Conservation (phyloP, 78 protist genomes). For the Bigelowiella natans region DNA sequence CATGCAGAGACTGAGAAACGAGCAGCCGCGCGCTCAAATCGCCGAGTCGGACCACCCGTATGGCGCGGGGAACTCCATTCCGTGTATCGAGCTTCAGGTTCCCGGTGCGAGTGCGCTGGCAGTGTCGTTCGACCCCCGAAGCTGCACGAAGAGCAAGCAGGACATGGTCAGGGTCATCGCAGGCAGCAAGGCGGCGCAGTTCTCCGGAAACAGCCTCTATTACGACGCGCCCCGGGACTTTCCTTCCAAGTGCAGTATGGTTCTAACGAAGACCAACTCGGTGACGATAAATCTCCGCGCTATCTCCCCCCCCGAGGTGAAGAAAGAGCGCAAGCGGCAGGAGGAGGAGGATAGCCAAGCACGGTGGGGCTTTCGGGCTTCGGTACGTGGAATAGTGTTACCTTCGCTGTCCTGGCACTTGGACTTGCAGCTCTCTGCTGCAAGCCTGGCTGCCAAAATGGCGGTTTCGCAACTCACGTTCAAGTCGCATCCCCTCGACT, state of each 20-base stretch:
- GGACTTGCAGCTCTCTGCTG: background rate
- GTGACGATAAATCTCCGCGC: background rate
- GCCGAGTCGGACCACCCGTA: background rate
- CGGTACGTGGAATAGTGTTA: background rate
- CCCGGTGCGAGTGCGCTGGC: background rate
- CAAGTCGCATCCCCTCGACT: background rate
- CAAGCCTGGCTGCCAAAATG: background rate
- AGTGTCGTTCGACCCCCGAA: background rate
- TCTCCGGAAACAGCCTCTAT: no score
- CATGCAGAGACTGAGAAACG: background rate
- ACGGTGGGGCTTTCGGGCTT: background rate
- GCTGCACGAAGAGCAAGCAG: no score
- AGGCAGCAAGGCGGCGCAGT: no score
- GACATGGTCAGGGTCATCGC: no score
- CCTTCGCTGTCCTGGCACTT: background rate
- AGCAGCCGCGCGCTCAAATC: background rate
- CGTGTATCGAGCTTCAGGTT: background rate
- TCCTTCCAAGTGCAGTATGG: no score
- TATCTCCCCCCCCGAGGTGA: background rate
- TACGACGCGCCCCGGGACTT: no score
- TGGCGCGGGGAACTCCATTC: background rate
- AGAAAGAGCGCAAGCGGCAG: background rate
- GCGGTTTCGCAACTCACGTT: background rate
- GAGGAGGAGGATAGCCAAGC: background rate
- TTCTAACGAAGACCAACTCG: background rate